A percentile compares a stretch with the other conserved stretches of the same genome.
Evolutionary conservation across 2,329 filamentous ascomycete genomes (phyloP).

Genomic region (Graphilbum fragrans): DNA sequence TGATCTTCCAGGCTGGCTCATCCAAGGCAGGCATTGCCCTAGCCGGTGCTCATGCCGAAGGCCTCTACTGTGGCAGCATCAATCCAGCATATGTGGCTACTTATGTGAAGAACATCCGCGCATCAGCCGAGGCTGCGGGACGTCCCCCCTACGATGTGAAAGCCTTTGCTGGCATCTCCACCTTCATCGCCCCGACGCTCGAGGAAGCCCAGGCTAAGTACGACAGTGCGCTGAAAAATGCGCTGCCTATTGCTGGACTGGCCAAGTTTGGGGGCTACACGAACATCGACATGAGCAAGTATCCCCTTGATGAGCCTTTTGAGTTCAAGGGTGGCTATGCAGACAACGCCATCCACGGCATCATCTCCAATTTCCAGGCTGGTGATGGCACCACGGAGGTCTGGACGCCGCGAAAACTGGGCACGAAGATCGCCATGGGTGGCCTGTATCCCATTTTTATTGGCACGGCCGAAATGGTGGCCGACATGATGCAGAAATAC

Average conservation of each 20-base stretch:
- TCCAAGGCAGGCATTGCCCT: slow-evolving; percentile 11
- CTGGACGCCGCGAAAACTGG: not conserved
- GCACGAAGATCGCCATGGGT: not conserved
- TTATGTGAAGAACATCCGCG: not conserved
- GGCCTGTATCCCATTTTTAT: not conserved
- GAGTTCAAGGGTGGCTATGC: not conserved
- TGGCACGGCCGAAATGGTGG: not conserved
- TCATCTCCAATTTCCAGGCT: not conserved
- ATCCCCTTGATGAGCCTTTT: not conserved
- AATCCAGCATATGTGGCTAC: slow-evolving; percentile 5
- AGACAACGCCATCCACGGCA: not conserved
- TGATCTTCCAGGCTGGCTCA: slow-evolving; percentile 40
- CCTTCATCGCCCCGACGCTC: slow-evolving; percentile 10
- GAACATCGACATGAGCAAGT: not conserved
- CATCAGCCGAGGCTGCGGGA: slow-evolving; percentile 1
- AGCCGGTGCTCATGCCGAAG: slow-evolving; percentile 12
- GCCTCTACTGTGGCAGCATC: not conserved
- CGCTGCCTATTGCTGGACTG: slow-evolving; percentile 11
- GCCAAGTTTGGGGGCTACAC: slow-evolving; percentile 2
- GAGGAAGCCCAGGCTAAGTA: slow-evolving; percentile 14
- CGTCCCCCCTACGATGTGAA: slow-evolving; percentile 11
- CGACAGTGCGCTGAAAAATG: slow-evolving; percentile 9
- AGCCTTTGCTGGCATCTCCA: slow-evolving; percentile 10
- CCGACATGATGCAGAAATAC: not conserved
- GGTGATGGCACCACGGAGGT: not conserved